phyloP scores from a whole-genome alignment of 2,329 filamentous ascomycete genomes.

The Arthrinium phaeospermum region DNA sequence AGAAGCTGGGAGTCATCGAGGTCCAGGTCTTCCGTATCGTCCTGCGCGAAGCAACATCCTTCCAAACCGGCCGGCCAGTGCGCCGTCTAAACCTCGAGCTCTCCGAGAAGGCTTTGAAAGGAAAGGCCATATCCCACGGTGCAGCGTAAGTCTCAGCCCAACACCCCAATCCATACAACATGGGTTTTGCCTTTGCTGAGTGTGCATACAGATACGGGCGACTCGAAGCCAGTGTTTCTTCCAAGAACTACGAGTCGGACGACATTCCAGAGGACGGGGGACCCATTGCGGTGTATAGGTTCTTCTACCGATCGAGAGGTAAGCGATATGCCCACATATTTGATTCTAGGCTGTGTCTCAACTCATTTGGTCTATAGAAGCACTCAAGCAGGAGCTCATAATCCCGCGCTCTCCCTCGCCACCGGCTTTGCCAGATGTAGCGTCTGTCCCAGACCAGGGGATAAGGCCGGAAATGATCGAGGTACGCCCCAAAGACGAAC shows the following conservation, averaged over 20 bases:
- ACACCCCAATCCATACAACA: neutral
- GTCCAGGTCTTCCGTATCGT: neutral
- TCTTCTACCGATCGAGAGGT: conserved; percentile 11
- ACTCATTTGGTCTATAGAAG: neutral
- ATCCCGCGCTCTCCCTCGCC: conserved; percentile 1
- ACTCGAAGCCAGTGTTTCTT: too few species aligned
- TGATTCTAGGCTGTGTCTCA: neutral
- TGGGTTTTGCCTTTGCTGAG: neutral
- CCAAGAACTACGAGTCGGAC: neutral
- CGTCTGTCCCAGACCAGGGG: neutral
- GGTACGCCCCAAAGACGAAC: neutral
- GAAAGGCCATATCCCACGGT: neutral
- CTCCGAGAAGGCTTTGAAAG: conserved; percentile 8
- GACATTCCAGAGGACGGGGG: neutral
- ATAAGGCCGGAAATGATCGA: neutral
- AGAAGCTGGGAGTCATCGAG: neutral
- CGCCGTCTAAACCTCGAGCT: neutral
- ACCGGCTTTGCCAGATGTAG: neutral
- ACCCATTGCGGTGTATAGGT: neutral
- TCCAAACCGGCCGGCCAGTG: neutral
- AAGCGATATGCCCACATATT: neutral
- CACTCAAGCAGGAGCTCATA: neutral
- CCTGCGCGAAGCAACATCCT: neutral
- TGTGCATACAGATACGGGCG: neutral
- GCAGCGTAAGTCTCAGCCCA: neutral